Evolutionary conservation across 352 stramenopile genomes (phyloP).

Genomic region (Phytophthora multivora): DNA sequence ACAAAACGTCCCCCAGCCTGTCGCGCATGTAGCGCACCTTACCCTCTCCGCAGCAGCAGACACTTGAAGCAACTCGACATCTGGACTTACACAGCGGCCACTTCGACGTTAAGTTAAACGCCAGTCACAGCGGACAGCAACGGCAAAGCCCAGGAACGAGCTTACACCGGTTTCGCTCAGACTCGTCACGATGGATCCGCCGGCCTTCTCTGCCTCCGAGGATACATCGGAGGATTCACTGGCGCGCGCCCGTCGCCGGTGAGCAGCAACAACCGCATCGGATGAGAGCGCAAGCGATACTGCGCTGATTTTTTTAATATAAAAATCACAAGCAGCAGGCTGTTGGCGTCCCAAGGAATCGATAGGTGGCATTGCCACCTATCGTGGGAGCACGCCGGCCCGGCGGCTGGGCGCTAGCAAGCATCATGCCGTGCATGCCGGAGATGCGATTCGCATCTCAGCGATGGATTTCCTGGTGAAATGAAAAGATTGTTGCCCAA

Average conservation of each 20-base stretch:
- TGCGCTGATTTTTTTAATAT: constrained; percentile 1
- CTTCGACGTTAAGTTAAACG: constrained; percentile 12
- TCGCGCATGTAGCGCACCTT: not conserved
- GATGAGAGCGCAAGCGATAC: not conserved
- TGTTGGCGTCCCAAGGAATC: not conserved
- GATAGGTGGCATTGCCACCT: too few relatives aligned
- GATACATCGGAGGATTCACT: constrained; percentile 20
- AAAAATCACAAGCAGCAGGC: not conserved
- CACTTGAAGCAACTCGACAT: not conserved
- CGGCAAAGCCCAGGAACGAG: not conserved
- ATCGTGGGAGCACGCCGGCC: too few relatives aligned
- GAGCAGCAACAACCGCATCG: not conserved
- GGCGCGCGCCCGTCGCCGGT: constrained; percentile 2
- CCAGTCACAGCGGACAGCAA: constrained; percentile 2
- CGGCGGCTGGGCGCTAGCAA: too few relatives aligned
- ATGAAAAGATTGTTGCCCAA: constrained; percentile 3
- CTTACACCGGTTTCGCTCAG: not conserved
- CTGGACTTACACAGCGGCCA: not conserved
- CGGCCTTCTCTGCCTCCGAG: constrained; percentile 30
- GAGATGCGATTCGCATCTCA: constrained; percentile 2
- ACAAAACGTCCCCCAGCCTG: not conserved
- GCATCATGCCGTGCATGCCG: not conserved
- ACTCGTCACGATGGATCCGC: constrained; percentile 22
- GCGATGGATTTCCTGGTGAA: constrained; percentile 12
- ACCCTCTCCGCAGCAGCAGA: not conserved